Percentiles rank a stretch among this genome's conserved stretches.
Evolutionary conservation across 2,329 filamentous ascomycete genomes (phyloP).

Genomic region (Talaromyces verruculosus): DNA sequence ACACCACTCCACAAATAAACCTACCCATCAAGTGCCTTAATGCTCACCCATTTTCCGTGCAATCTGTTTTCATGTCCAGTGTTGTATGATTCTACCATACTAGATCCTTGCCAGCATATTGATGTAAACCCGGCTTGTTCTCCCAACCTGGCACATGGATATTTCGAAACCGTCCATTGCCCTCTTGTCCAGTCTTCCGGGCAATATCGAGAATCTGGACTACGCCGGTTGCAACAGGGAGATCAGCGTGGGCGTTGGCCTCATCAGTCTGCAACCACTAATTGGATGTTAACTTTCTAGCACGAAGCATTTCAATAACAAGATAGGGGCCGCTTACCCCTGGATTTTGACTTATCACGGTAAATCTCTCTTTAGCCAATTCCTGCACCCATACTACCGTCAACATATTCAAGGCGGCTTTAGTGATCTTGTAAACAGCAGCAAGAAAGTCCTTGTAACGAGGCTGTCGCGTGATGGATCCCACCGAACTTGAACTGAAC

Average conservation of each 20-base stretch:
- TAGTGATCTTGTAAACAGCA: slow-evolving; percentile 49
- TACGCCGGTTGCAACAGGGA: slow-evolving; percentile 43
- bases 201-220: slow-evolving; percentile 48
- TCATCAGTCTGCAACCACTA: slow-evolving; percentile 52
- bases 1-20: not conserved
- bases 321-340: not conserved
- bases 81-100: slow-evolving; percentile 30
- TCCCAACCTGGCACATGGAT: slow-evolving; percentile 43
- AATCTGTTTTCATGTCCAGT: not conserved
- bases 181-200: slow-evolving; percentile 37
- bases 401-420: slow-evolving; percentile 51
- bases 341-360: slow-evolving; percentile 8
- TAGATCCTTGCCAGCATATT: slow-evolving; percentile 39
- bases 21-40: not conserved
- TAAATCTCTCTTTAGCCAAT: slow-evolving; percentile 9
- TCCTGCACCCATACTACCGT: slow-evolving; percentile 33
- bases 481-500: slow-evolving; percentile 43
- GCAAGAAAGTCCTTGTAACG: slow-evolving; percentile 26
- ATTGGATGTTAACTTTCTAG: not conserved
- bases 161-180: slow-evolving; percentile 52
- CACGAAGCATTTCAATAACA: not conserved
- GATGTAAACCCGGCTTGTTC: slow-evolving; percentile 35
- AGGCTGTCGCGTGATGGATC: slow-evolving; percentile 39
- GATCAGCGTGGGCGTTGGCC: slow-evolving; percentile 43
- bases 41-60: not conserved